Conservation (phyloP, 345 rosid species). For the Eucalyptus curtisii region DNA sequence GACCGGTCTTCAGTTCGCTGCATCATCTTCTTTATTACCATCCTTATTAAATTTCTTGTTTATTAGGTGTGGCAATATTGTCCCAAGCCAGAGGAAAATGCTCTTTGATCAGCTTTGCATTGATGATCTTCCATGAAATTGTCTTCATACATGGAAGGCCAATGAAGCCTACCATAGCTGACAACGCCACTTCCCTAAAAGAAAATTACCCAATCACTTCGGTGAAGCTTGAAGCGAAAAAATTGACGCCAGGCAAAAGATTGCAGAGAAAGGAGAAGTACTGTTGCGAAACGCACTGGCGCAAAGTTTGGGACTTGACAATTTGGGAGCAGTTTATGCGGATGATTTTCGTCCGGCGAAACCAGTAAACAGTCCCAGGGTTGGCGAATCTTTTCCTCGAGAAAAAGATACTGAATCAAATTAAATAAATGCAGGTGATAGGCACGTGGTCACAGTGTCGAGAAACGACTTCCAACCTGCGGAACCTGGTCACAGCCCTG, state of each 20-base stretch:
- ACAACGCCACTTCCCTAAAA: neutral
- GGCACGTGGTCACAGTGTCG: neutral
- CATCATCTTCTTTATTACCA: neutral
- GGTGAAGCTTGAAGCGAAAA: neutral
- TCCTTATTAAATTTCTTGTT: neutral
- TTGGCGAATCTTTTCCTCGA: neutral
- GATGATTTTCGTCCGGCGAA: neutral
- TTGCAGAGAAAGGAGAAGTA: neutral
- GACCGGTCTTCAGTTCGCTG: neutral
- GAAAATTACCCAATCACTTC: neutral
- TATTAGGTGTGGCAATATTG: neutral
- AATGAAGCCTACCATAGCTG: neutral
- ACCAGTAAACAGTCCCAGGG: neutral
- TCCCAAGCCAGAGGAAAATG: neutral
- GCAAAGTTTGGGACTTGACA: neutral
- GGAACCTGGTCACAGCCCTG: neutral
- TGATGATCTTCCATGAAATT: neutral
- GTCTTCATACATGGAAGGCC: neutral
- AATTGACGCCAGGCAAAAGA: neutral
- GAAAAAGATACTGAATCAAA: neutral
- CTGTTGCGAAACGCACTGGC: neutral
- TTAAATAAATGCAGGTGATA: neutral
- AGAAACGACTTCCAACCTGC: neutral
- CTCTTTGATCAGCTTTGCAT: neutral
- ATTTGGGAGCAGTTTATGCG: neutral